Percentiles rank a stretch among this genome's conserved stretches.
phyloP scores from a whole-genome alignment of 306 rosid genomes.

The Prunus mume region DNA sequence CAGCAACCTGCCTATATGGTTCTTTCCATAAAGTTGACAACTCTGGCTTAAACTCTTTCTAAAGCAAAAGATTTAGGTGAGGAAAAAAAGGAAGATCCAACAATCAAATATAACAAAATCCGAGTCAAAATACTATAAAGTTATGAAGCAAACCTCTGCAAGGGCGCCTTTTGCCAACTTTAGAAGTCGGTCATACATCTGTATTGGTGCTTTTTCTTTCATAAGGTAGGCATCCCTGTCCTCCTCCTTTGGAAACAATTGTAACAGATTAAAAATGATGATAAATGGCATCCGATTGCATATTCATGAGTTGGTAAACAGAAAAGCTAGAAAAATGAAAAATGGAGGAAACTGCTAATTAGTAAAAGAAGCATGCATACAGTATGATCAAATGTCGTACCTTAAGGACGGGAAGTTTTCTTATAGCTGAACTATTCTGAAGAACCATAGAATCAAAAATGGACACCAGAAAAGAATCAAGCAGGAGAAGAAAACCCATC shows the following conservation, averaged over 20 bases:
- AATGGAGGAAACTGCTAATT: too few relatives aligned
- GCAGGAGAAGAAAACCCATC: slow-evolving; percentile 61
- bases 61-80: slow-evolving; percentile 12
- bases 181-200: slow-evolving; percentile 75
- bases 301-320: too few relatives aligned
- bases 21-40: slow-evolving; percentile 66
- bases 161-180: background rate
- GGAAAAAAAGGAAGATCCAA: background rate
- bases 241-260: slow-evolving; percentile 31
- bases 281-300: background rate
- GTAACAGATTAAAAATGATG: background rate
- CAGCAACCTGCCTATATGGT: slow-evolving; percentile 51
- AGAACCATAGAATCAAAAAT: slow-evolving; percentile 47
- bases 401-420: slow-evolving; percentile 34
- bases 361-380: too few relatives aligned
- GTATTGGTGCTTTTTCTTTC: slow-evolving; percentile 42
- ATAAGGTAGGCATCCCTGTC: slow-evolving; percentile 29
- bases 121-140: slow-evolving; percentile 11
- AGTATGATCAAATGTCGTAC: background rate
- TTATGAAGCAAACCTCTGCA: slow-evolving; percentile 39
- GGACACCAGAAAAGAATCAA: slow-evolving; percentile 70
- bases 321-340: too few relatives aligned
- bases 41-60: slow-evolving; percentile 71
- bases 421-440: slow-evolving; percentile 35
- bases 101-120: slow-evolving; percentile 7